Conservation (phyloP, 2,329 filamentous ascomycete species). For the Epichloe scottii region DNA sequence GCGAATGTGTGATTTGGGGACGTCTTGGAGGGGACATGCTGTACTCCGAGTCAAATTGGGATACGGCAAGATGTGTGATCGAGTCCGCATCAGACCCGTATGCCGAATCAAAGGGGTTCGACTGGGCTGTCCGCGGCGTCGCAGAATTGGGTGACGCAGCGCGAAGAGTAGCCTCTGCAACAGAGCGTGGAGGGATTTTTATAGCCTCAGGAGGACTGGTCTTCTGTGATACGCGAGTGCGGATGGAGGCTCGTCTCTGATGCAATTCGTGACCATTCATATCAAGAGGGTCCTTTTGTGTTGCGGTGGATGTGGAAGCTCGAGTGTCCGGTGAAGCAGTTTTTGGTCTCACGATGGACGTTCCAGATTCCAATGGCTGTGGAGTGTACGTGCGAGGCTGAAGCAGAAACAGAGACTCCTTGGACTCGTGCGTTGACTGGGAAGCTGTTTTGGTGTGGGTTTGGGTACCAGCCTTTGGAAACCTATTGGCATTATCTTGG, state of each 20-base stretch:
- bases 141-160: constrained; percentile 20
- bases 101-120: constrained; percentile 30
- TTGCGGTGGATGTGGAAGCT: background rate
- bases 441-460: background rate
- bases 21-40: constrained; percentile 14
- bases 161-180: constrained; percentile 10
- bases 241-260: constrained; percentile 33
- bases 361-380: background rate
- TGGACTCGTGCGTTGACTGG: background rate
- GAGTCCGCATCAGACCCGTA: constrained; percentile 35
- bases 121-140: constrained; percentile 19
- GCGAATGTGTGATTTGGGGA: constrained; percentile 18
- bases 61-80: constrained; percentile 18
- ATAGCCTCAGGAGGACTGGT: constrained; percentile 40
- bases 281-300: background rate
- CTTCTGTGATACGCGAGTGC: constrained; percentile 42
- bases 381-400: constrained; percentile 48
- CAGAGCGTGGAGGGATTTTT: constrained; percentile 32
- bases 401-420: constrained; percentile 35
- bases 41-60: constrained; percentile 22
- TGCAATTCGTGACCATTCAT: background rate
- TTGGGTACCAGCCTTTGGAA: background rate
- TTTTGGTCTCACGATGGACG: background rate
- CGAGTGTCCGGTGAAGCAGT: background rate
- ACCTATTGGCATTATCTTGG: background rate